Base-by-base conservation (phyloP, 768 basidiomycete species). In the Pleurotus pulmonarius region DNA sequence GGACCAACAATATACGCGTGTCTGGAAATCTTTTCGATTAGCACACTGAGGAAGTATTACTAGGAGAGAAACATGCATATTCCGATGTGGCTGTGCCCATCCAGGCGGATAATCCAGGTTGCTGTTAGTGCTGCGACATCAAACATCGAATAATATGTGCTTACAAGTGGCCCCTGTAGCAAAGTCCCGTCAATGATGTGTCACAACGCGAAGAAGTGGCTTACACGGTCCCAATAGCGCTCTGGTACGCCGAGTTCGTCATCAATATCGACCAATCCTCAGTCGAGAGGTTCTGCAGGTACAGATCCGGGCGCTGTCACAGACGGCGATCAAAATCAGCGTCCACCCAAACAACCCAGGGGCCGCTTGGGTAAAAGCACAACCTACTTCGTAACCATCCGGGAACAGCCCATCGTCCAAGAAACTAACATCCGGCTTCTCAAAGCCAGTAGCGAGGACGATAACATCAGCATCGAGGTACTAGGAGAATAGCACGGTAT, bases 221-320 rank as follows among this genome's bases (percentile, higher is more conserved):
- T 59, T 67, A 68, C 64, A 76, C 76, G 7, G 73, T 73, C 24
- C 74, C 80, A 47, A 82, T 80, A 1, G 75, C 79, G 58, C 78
- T 79, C 59, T 71, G 64, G 59, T 81, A 82, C 9, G 78, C 62
- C 5, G 78, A 79, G 60, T 83, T 84, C 3, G 80, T 82, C 65
- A 75, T 64, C 25, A 82, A 66, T 1, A 82, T 63, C 2, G 74
- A 74, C 78, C 79, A 82, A 63, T 83, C 80, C 60, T 80, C 77
- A 0, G 76, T 77, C 16, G 74, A 71, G 67, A 84, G 83, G 63
- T 80, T 83, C 58, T 83, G 81, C 13, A 82, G 69, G 58, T 83
- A 83, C 47, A 82, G 59, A 52, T 79, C 71, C 15, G 81, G 81
- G 18, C 78, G 70, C 70, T 77, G 37, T 3, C 18, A 22, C 9